These are phyloP conservation scores for Cercospora citrullina DNA, from an alignment of 2,329 filamentous ascomycete genomes.

Conservation along the genomic window DNA sequence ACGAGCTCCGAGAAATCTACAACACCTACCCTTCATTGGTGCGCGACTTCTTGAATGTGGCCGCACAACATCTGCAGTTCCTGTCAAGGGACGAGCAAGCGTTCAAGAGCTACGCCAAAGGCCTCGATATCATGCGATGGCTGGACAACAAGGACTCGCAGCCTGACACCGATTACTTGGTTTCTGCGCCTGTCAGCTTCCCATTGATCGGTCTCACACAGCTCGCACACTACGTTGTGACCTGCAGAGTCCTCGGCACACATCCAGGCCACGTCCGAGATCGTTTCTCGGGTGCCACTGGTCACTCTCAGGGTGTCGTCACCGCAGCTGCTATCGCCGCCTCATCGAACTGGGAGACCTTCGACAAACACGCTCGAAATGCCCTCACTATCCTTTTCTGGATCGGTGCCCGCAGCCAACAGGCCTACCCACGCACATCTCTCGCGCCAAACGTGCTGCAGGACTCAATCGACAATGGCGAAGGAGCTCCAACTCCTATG, in stretches of 20 bases:
- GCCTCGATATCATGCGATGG: conserved; percentile 93
- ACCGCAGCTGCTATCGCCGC: conserved; percentile 90
- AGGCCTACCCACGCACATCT: conserved; percentile 93
- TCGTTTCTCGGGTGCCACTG: conserved; percentile 81
- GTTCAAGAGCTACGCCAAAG: conserved; percentile 95
- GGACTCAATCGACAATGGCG: conserved; percentile 90
- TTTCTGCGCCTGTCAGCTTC: conserved; percentile 92
- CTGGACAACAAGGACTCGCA: conserved; percentile 84
- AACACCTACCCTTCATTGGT: conserved; percentile 89
- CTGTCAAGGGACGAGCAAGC: conserved; percentile 80
- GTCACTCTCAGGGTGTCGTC: conserved; percentile 95
- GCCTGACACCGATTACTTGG: conserved; percentile 89
- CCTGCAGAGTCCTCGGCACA: conserved; percentile 85
- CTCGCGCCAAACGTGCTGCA: conserved; percentile 86
- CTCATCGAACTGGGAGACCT: conserved; percentile 90
- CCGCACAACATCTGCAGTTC: conserved; percentile 83
- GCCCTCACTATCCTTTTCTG: conserved; percentile 94
- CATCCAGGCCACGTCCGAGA: conserved; percentile 86
- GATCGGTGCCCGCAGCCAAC: conserved; percentile 96
- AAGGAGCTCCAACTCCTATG: conserved; percentile 96
- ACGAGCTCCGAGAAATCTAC: conserved; percentile 90
- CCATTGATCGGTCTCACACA: conserved; percentile 95
- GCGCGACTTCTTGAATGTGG: conserved; percentile 75
- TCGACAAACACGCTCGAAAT: conserved; percentile 73
- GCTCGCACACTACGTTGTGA: conserved; percentile 91